Base-by-base conservation (phyloP, 1,139 yeast species). In the Tardiomyces blankii region DNA sequence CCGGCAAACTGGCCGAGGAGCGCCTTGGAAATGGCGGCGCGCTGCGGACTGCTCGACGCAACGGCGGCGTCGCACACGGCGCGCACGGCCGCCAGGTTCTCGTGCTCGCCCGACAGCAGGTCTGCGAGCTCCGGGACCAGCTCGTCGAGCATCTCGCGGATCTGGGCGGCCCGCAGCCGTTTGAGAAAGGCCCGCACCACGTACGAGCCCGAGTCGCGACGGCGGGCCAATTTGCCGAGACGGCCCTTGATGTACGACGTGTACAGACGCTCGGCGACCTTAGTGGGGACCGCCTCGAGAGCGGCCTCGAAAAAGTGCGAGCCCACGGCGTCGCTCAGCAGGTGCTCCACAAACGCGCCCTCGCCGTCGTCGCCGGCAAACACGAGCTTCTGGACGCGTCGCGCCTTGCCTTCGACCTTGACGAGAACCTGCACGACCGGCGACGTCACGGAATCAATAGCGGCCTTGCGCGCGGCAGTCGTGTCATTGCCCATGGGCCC, bases 301-400 rank as follows among this genome's bases (percentile, higher is more conserved):
- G 80, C 74, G 18, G 81, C 74, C 63, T 89, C 89, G 40, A 89
- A 69, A 67, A 89, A 88, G 65, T 88, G 96, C 1, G 95, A 82
- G 0, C 97, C 98, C 14, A 88, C 87, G 1, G 95, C 73, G 59
- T 89, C 96, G 6, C 93, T 80, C 44, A 89, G 67, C 48, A 89
- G 70, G 59, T 84, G 84, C 60, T 88, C 96, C 39, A 88, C 82
- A 62, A 83, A 88, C 1, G 91, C 77, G 52, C 78, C 88, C 61
- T 88, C 95, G 48, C 79, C 75, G 0, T 77, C 54, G 48, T 82
- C 80, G 46, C 68, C 73, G 23, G 69, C 79, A 54, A 73, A 72
- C 1, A 68, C 62, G 28, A 69, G 49, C 25, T 52, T 51, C 16
- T 52, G 42, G 35, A 58, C 82, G 58, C 79, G 76, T 60, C 82